Base-by-base conservation (phyloP, 176 grass and related monocot species). In the Eragrostis nindensis region DNA sequence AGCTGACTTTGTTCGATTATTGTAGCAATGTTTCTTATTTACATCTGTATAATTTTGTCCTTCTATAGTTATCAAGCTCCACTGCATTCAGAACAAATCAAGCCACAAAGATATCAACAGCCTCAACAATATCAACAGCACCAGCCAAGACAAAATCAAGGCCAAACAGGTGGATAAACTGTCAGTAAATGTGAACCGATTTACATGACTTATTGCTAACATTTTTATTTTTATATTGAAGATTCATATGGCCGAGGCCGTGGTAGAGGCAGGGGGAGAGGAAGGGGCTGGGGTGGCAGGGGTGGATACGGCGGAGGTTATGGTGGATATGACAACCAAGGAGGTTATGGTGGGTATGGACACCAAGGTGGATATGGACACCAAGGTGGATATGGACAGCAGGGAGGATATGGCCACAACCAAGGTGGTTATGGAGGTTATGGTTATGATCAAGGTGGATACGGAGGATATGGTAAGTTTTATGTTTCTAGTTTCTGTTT, bases 11-110 rank as follows among this genome's bases (percentile, higher is more conserved):
- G 26, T 77, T 44, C 4, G 41, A 69, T 5, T 18, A 50, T 7
- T 22, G 17, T 32, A 46, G 39, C 13, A 54, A n/a, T 10, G 59
- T 44, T 76, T 47, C 19, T 69, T 74, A 24, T 78, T 24, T 75
- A 61, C 1, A 24, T 53, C 9, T 62, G 22, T 55, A 42, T 2
- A 50, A 78, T 61, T 12, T 73, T 85, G 16, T 26, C 11, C 21
- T 81, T 87, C 55, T 66, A 13, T 84, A 98, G 96, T 25, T 98
- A 95, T 80, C 96, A 98, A 91, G 92, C 92, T 82, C 92, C 96
- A 75, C 64, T 81, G 27, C 90, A 89, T 83, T 61, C 67, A 52
- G 92, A 98, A 63, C 70, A 76, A 71, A 24, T 82, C 75, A 95
- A 83, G 68, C 86, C 83, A 63, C 88, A 90, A 87, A 93, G 87